Evolutionary conservation across 2,329 filamentous ascomycete species (phyloP), one percentile per base, ranked within the genome.

Genomic region (Paracorniculantispora psalliotae): DNA sequence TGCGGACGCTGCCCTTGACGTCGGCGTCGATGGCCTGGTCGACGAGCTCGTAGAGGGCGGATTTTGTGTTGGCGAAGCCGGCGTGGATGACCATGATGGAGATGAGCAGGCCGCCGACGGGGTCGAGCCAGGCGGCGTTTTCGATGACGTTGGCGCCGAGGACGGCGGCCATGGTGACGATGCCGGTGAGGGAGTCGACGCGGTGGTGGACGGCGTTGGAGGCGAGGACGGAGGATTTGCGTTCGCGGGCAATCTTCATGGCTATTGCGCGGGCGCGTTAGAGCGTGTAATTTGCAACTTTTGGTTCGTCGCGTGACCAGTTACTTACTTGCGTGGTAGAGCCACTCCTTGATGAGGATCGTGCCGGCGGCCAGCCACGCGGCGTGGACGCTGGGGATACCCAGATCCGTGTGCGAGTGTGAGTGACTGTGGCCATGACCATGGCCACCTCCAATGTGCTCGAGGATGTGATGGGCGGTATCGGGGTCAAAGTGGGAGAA

Each of bases 201-300:
- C 94, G 91, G 78, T 97, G 94, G 75, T 99, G 94, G 64, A 97
- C 83, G 61, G 94, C 93, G 70, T 99, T 99, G 60, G 92, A 97
- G 41, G 93, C 92, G 25, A 99, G 85, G 61, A 99, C 92, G 7
- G 92, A 96, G 13, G 93, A 97, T 71, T 96, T 96, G 72, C 93
- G 90, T 75, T 96, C 91, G 67, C 86, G 86, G 48, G 94, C 94
- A 61, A 99, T 86, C 78, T 97, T 97, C 88, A 97, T 96, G 54
- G 91, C 91, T 96, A n/a, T n/a, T n/a, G n/a, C n/a, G 64, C 37
- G 52, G 6, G 52, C 33, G 44, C 17, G 67, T 74, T 63, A 74
- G 68, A 60, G 63, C 26, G 39, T 59, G 23, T 46, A 33, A 41
- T 47, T 46, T 53, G 35, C 50, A 46, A 41, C 41, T 30, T 8